Conservation (phyloP, 192 early-diverging fungal genomes). For the Rhizophagus clarus region DNA sequence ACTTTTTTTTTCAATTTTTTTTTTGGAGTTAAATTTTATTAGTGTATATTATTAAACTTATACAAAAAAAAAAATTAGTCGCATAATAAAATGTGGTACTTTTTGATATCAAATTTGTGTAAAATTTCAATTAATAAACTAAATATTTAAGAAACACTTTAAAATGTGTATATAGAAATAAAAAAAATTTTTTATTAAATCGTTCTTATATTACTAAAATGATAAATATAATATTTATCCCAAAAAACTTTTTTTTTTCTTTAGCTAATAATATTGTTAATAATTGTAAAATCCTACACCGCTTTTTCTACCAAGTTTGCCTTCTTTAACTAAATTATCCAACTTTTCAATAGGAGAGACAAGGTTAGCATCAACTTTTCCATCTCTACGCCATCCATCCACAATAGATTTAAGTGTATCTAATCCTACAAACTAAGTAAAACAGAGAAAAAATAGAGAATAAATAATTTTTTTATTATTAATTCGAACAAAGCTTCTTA, state of each 20-base stretch:
- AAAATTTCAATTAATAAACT: too few species aligned
- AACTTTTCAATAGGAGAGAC: conserved; percentile 72
- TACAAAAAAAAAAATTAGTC: too few species aligned
- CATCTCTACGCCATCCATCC: conserved; percentile 89
- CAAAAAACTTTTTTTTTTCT: too few species aligned
- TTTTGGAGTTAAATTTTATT: neutral
- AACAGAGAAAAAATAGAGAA: conserved; percentile 21
- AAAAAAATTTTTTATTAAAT: too few species aligned
- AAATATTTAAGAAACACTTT: too few species aligned
- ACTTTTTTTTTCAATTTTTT: neutral
- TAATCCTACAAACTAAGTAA: conserved; percentile 79
- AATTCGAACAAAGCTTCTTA: neutral
- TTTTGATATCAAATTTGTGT: too few species aligned
- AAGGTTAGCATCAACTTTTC: conserved; percentile 76
- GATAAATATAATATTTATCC: too few species aligned
- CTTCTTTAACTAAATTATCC: conserved; percentile 71
- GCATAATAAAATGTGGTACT: too few species aligned
- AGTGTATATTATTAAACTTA: neutral
- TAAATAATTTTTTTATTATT: neutral
- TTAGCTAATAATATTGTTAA: too few species aligned
- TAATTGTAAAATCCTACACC: conserved; percentile 89
- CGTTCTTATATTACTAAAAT: too few species aligned
- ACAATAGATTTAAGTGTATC: conserved; percentile 97
- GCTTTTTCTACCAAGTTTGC: conserved; percentile 83
- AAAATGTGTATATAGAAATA: too few species aligned